These are phyloP conservation scores for Metschnikowia cubensis DNA, from an alignment of 805 yeast species.

Conservation along the genomic window DNA sequence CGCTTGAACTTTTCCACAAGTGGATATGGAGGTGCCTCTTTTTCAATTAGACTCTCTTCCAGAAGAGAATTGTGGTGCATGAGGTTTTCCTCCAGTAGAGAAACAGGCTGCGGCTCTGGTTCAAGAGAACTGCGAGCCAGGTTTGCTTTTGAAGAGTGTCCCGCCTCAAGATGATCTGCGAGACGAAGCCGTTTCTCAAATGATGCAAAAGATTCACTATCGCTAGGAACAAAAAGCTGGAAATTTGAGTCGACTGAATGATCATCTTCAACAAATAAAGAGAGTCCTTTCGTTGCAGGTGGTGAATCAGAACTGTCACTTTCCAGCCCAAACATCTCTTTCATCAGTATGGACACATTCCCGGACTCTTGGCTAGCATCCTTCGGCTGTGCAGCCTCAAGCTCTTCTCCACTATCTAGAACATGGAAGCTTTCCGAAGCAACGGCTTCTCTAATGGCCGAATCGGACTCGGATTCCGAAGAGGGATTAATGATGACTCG, in stretches of 20 bases:
- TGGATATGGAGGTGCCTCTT: not conserved
- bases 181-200: not conserved
- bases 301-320: too few relatives aligned
- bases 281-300: too few relatives aligned
- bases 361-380: not conserved
- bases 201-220: not conserved
- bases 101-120: too few relatives aligned
- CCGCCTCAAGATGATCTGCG: not conserved
- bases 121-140: not conserved
- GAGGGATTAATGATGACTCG: slow-evolving; percentile 17
- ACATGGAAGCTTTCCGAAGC: not conserved
- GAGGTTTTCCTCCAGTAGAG: too few relatives aligned
- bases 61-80: too few relatives aligned
- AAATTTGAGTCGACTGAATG: not conserved
- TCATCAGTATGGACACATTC: not conserved
- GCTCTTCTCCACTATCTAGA: not conserved
- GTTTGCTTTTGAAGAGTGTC: not conserved
- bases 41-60: not conserved
- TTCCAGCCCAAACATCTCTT: not conserved
- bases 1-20: not conserved
- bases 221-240: slow-evolving; percentile 2
- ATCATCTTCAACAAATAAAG: not conserved
- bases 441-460: not conserved
- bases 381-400: not conserved
- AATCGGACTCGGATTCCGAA: slow-evolving; percentile 15